Evolutionary conservation across 2,329 filamentous ascomycete species (phyloP), one percentile per base, ranked within the genome.

Genomic region (Teratosphaeria destructans): DNA sequence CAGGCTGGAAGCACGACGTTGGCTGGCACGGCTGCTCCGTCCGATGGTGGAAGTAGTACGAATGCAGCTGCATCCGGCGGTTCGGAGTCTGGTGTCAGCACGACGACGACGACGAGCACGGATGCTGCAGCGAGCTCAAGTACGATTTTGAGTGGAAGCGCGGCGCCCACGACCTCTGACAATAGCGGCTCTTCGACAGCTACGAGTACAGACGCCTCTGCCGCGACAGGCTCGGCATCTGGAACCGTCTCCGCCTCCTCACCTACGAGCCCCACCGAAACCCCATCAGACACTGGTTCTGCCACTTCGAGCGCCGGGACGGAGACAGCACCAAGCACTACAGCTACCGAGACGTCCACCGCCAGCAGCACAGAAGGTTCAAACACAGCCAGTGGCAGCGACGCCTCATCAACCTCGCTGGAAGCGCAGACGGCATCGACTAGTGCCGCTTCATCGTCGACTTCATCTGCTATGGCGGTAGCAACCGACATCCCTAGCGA

Each of bases 391-490:
- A 49, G 43, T 49, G 16, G 26, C 11, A 19, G 43, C n/a, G 43
- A n/a, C 43, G n/a, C 19, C n/a, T 6, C 43, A 49, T 49, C 43
- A 5, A 49, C 16, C 16, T 26, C 43, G n/a, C 43, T 49, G 8
- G 43, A 6, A 23, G 43, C 43, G 7, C 43, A 49, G 43, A 49
- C 43, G 8, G 43, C 43, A n/a, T 56, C 58, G 14, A 53, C 7
- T 26, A n/a, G 37, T 23, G 37, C 23, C 19, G 3, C 56, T 23
- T 47, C 55, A n/a, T 47, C 37, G 16, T 47, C 37, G 27, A 37
- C 35, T 32, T 55, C 59, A 3, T 55, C 52, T 23, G 56, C 55
- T 3, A 29, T 55, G 29, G 59, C 59, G 12, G 59, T 35, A n/a
- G 47, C 59, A 10, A 60, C 55, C 11, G 37, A 53, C 2, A 34